phyloP scores from a whole-genome alignment of 2,329 filamentous ascomycete genomes.

The Arachnopeziza araneosa region DNA sequence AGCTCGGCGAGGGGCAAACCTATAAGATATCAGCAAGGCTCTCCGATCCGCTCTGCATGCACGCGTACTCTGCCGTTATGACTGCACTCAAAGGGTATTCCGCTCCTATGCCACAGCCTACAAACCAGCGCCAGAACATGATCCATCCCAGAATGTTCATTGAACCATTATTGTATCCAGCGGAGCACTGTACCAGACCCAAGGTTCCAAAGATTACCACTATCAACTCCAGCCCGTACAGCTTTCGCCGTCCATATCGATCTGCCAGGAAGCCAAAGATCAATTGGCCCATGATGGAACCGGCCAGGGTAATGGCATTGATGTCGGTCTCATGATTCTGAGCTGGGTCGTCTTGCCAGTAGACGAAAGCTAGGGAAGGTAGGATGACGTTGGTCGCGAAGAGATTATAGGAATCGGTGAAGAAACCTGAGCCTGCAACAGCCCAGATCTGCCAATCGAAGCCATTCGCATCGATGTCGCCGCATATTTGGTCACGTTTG shows the following conservation, averaged over 20 bases:
- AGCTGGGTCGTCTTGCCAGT: slow-evolving; percentile 36
- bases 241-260: slow-evolving; percentile 65
- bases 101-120: slow-evolving; percentile 71
- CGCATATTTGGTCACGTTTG: slow-evolving; percentile 4
- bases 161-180: slow-evolving; percentile 52
- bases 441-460: slow-evolving; percentile 29
- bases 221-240: slow-evolving; percentile 73
- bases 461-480: slow-evolving; percentile 7
- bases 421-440: slow-evolving; percentile 76
- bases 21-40: slow-evolving; percentile 20
- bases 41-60: not conserved
- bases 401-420: slow-evolving; percentile 74
- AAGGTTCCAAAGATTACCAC: slow-evolving; percentile 55
- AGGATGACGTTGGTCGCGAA: slow-evolving; percentile 74
- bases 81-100: slow-evolving; percentile 76
- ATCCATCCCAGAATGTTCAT: slow-evolving; percentile 55
- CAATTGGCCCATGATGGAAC: slow-evolving; percentile 72
- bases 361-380: slow-evolving; percentile 62
- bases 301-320: slow-evolving; percentile 75
- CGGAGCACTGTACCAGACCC: slow-evolving; percentile 39
- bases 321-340: slow-evolving; percentile 63
- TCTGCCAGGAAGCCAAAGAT: slow-evolving; percentile 74
- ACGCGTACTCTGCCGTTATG: slow-evolving; percentile 54
- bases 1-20: slow-evolving; percentile 74
- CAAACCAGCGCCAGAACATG: slow-evolving; percentile 69